These are phyloP conservation scores for Cyberlindnera amylophila DNA, from an alignment of 805 yeast genomes.

Conservation along the genomic window DNA sequence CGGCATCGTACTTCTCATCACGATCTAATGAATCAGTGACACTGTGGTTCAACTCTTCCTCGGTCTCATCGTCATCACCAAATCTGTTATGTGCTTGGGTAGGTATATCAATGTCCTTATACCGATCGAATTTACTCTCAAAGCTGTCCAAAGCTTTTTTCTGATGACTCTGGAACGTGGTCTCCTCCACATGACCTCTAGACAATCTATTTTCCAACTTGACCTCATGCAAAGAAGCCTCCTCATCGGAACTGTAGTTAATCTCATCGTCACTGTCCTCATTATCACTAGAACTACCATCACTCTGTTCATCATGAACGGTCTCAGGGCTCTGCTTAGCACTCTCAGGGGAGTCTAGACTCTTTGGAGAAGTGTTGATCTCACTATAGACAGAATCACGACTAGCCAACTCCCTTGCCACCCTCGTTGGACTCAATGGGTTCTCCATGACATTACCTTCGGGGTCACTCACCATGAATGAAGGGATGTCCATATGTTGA, in stretches of 20 bases:
- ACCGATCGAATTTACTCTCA: too few species aligned
- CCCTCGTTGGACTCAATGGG: conserved; percentile 3
- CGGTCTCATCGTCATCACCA: not conserved
- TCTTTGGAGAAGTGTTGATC: conserved; percentile 15
- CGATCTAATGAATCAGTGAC: too few species aligned
- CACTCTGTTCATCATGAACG: not conserved
- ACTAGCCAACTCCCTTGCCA: conserved; percentile 5
- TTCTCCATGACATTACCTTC: conserved; percentile 5
- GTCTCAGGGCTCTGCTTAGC: too few species aligned
- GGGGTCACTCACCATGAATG: conserved; percentile 14
- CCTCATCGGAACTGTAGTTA: too few species aligned
- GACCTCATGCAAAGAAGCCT: too few species aligned
- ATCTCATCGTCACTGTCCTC: too few species aligned
- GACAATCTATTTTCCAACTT: too few species aligned
- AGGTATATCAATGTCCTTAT: too few species aligned
- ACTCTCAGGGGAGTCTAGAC: conserved; percentile 7
- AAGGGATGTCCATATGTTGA: conserved; percentile 4
- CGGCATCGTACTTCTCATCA: not conserved
- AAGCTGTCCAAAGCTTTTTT: too few species aligned
- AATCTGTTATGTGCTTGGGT: too few species aligned
- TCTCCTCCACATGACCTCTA: too few species aligned
- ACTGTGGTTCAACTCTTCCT: conserved; percentile 1
- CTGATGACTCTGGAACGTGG: too few species aligned
- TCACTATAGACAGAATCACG: conserved; percentile 5
- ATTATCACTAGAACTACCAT: not conserved